phyloP scores from a whole-genome alignment of 2,329 filamentous ascomycete genomes.

The Calonectria henricotiae region DNA sequence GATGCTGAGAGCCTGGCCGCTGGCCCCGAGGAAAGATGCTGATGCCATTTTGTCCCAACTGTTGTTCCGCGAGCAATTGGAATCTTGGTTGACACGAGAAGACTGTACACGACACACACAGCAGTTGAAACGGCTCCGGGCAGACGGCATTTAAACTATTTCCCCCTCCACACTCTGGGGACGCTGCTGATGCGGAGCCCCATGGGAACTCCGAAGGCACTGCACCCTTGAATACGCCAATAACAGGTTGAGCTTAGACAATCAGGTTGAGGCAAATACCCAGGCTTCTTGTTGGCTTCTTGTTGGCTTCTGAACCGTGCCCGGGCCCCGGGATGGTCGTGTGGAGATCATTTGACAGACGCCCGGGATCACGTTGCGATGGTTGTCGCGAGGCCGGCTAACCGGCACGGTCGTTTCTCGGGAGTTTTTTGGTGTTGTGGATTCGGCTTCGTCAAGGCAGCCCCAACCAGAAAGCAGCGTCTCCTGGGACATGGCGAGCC shows the following conservation, averaged over 20 bases:
- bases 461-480: conserved; percentile 14
- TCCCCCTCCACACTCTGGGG: conserved; percentile 26
- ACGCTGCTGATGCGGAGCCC: conserved; percentile 35
- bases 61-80: conserved; percentile 11
- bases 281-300: conserved; percentile 21
- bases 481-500: conserved; percentile 4
- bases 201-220: conserved; percentile 33
- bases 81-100: not conserved
- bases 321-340: conserved; percentile 15
- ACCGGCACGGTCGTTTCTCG: conserved; percentile 39
- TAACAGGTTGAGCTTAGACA: conserved; percentile 16
- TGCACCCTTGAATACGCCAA: conserved; percentile 19
- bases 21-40: conserved; percentile 33
- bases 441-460: conserved; percentile 24
- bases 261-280: conserved; percentile 30
- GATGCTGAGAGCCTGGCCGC: conserved; percentile 37
- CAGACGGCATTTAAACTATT: conserved; percentile 25
- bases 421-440: conserved; percentile 22
- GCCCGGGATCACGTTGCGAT: conserved; percentile 18
- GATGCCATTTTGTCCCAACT: conserved; percentile 23
- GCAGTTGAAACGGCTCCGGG: not conserved
- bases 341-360: conserved; percentile 13
- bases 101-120: not conserved
- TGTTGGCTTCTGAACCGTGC: conserved; percentile 26
- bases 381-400: conserved; percentile 21